Evolutionary conservation across 2,329 filamentous ascomycete genomes (phyloP).

Genomic region (Penicillium sp.): DNA sequence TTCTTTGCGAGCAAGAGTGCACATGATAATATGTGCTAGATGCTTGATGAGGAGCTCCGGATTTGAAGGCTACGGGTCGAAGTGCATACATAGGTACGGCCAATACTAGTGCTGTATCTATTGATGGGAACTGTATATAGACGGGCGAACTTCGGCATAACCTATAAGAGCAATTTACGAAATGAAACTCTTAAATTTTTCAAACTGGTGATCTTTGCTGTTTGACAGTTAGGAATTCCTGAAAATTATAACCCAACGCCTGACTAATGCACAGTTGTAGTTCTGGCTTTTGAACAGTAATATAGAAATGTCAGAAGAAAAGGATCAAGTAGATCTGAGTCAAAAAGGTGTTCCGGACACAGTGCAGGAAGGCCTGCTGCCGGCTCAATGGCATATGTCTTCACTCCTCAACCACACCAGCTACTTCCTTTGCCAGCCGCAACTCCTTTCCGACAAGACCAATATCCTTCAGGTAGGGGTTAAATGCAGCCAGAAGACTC

Average conservation of each 20-base stretch:
- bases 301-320: not conserved
- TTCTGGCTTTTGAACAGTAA: conserved; percentile 5
- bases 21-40: not conserved
- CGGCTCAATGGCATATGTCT: not conserved
- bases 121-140: not conserved
- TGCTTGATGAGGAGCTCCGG: not conserved
- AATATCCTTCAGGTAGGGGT: conserved; percentile 72
- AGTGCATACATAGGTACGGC: not conserved
- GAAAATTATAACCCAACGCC: conserved; percentile 18
- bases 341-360: not conserved
- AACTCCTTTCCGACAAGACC: conserved; percentile 74
- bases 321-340: not conserved
- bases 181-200: not conserved
- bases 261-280: conserved; percentile 20
- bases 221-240: not conserved
- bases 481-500: conserved; percentile 72
- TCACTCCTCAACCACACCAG: conserved; percentile 34
- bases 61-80: not conserved
- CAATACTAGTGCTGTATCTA: not conserved
- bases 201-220: not conserved
- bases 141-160: not conserved
- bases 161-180: not conserved
- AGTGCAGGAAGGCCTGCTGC: not conserved
- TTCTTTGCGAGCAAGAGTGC: not conserved
- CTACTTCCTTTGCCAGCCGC: conserved; percentile 71